Conservation (phyloP, 306 rosid species). For the Benincasa hispida region DNA sequence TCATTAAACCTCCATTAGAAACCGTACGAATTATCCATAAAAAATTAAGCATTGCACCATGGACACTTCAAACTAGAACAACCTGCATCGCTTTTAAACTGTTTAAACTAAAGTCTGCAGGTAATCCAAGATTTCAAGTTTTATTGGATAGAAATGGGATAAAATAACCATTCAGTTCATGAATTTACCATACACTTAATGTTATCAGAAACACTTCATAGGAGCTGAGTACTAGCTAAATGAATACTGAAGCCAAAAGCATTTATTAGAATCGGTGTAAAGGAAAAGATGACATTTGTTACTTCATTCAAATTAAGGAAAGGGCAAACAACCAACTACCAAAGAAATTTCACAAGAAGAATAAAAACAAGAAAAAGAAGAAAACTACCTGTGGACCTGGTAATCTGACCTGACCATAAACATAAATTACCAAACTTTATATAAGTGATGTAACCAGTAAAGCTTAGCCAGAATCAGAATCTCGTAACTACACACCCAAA, state of each 20-base stretch:
- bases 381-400: neutral
- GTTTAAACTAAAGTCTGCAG: neutral
- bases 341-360: neutral
- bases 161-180: neutral
- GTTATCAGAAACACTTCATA: neutral
- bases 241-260: neutral
- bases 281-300: neutral
- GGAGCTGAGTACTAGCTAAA: neutral
- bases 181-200: neutral
- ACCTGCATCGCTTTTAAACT: neutral
- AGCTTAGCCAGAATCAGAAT: neutral
- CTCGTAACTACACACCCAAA: conserved; percentile 2
- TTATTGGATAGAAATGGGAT: neutral
- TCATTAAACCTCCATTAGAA: neutral
- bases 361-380: neutral
- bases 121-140: neutral
- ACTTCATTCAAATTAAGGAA: neutral
- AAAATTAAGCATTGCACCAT: neutral
- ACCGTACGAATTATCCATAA: neutral
- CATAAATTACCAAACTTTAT: neutral
- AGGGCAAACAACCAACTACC: neutral
- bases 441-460: neutral
- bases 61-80: neutral
- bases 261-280: neutral
- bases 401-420: neutral